A percentile compares a stretch with the other conserved stretches of the same genome.
phyloP scores from a whole-genome alignment of 768 basidiomycete species.

The Calocybe cyanea region DNA sequence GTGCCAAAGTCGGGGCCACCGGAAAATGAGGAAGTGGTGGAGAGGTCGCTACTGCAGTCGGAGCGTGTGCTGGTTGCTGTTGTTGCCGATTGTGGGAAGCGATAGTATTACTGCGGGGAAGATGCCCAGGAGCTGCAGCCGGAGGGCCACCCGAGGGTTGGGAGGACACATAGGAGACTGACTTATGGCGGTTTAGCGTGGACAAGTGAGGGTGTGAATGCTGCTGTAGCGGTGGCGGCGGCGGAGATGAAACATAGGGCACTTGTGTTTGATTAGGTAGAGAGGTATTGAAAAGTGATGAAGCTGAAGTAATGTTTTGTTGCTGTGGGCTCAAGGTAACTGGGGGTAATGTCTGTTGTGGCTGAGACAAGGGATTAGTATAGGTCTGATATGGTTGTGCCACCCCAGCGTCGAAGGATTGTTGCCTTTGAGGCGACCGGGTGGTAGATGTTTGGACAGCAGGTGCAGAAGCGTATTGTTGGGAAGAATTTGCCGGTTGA shows the following conservation, averaged over 20 bases:
- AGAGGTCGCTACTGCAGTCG: slow-evolving; percentile 21
- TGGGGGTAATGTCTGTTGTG: slow-evolving; percentile 19
- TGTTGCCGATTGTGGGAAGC: slow-evolving; percentile 16
- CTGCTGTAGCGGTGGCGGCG: slow-evolving; percentile 17
- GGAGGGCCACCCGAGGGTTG: too few relatives aligned
- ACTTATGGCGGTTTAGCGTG: slow-evolving; percentile 29
- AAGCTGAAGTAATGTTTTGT: slow-evolving; percentile 11
- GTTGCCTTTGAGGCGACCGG: slow-evolving; percentile 7
- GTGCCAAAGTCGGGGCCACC: slow-evolving; percentile 53
- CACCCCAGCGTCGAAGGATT: slow-evolving; percentile 7
- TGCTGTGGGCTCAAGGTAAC: slow-evolving; percentile 21
- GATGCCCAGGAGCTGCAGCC: slow-evolving; percentile 18
- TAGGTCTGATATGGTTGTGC: slow-evolving; percentile 24
- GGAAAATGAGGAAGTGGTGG: slow-evolving; percentile 60
- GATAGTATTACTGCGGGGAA: slow-evolving; percentile 33
- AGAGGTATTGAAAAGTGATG: slow-evolving; percentile 19
- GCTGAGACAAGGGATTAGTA: slow-evolving; percentile 13
- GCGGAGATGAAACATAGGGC: slow-evolving; percentile 19
- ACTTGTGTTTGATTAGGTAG: slow-evolving; percentile 22
- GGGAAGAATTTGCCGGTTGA: slow-evolving; percentile 13
- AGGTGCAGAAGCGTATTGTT: slow-evolving; percentile 14
- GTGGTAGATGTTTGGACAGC: slow-evolving; percentile 14
- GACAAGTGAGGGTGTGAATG: slow-evolving; percentile 12
- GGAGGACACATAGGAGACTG: slow-evolving; percentile 29
- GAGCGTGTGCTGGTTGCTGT: slow-evolving; percentile 22